Conservation (phyloP, 2,329 filamentous ascomycete genomes). For the Juglanconis oblonga region DNA sequence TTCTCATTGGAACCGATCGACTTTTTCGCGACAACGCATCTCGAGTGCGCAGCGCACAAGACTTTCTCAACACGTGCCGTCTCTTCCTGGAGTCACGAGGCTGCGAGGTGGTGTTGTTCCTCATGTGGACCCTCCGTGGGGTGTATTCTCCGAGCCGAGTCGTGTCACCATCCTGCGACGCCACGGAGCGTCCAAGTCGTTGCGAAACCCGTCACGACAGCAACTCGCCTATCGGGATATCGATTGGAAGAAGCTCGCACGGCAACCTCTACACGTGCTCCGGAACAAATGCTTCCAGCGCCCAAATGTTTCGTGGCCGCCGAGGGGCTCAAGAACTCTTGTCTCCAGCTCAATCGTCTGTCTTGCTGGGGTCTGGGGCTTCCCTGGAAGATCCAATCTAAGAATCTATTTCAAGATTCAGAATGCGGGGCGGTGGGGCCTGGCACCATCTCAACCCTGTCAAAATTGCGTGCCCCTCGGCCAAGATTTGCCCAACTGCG, state of each 20-base stretch:
- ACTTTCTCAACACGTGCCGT: neutral
- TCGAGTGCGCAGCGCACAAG: neutral
- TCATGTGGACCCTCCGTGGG: constrained; percentile 10
- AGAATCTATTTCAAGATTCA: constrained; percentile 15
- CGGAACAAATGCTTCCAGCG: constrained; percentile 1
- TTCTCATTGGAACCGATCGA: neutral
- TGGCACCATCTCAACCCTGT: neutral
- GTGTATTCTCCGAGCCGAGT: constrained; percentile 6
- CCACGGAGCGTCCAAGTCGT: constrained; percentile 7
- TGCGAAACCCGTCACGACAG: constrained; percentile 5
- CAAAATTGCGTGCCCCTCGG: neutral
- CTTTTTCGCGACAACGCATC: neutral
- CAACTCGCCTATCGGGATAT: neutral
- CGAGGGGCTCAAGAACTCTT: neutral
- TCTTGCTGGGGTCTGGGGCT: constrained; percentile 5
- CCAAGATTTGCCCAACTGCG: neutral
- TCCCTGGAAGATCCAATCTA: constrained; percentile 16
- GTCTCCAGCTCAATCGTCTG: constrained; percentile 10
- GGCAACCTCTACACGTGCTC: neutral
- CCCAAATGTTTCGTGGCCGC: constrained; percentile 6
- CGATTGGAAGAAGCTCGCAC: neutral
- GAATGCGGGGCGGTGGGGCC: constrained; percentile 9
- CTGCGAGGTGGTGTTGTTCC: constrained; percentile 11
- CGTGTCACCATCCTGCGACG: constrained; percentile 16
- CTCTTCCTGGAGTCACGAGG: constrained; percentile 3